These are phyloP conservation scores for Phytophthora macrochlamydospora DNA, from an alignment of 352 stramenopile genomes.

Conservation along the genomic window DNA sequence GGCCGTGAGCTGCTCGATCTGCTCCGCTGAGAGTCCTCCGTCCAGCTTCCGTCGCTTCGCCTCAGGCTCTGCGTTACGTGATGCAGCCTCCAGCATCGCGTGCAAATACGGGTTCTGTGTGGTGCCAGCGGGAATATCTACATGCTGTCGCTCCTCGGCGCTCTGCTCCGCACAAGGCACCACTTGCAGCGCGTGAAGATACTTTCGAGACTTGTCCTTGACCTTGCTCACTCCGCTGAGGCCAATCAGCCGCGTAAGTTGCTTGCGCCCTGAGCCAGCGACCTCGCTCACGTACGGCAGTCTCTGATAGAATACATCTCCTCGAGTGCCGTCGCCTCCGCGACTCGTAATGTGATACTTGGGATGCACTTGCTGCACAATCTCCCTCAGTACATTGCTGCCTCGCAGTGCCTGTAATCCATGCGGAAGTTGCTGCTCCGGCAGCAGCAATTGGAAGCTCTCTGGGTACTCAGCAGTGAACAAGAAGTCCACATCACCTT, in stretches of 20 bases:
- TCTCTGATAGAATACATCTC: conserved; percentile 77
- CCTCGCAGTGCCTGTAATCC: conserved; percentile 47
- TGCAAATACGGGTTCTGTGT: conserved; percentile 76
- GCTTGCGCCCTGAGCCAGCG: conserved; percentile 46
- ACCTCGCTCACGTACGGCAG: conserved; percentile 79
- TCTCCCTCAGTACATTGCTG: conserved; percentile 28
- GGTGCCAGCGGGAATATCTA: conserved; percentile 72
- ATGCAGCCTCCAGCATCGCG: conserved; percentile 29
- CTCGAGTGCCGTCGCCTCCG: conserved; percentile 33
- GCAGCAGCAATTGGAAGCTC: conserved; percentile 59
- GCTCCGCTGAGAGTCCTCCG: conserved; percentile 58
- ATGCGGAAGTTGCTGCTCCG: conserved; percentile 60
- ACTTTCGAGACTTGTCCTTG: conserved; percentile 83
- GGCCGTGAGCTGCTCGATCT: conserved; percentile 67
- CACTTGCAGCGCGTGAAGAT: conserved; percentile 79
- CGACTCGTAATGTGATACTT: conserved; percentile 80
- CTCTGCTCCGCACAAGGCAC: conserved; percentile 37
- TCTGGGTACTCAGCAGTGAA: conserved; percentile 58
- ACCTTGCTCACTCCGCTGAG: conserved; percentile 59
- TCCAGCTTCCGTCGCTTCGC: conserved; percentile 54
- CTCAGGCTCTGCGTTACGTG: conserved; percentile 24
- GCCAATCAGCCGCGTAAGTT: conserved; percentile 73
- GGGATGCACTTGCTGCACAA: conserved; percentile 57
- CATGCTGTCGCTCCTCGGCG: conserved; percentile 29
- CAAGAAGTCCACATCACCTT: conserved; percentile 65